A percentile compares a stretch with the other conserved stretches of the same genome.
phyloP scores from a whole-genome alignment of 306 rosid genomes.

The Cucumis melo region DNA sequence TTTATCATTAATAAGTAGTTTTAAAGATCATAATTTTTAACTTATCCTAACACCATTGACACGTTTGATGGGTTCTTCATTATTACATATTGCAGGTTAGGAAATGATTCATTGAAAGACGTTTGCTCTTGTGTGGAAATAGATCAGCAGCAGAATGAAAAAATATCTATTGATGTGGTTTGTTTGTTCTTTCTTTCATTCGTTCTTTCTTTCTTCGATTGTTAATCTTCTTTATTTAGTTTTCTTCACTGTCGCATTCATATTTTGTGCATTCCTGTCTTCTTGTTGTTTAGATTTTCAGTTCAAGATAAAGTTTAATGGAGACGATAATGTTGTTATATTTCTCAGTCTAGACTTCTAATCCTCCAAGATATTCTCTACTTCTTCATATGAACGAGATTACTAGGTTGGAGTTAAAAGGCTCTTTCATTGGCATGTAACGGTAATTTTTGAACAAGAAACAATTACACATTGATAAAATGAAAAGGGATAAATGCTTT shows the following conservation, averaged over 20 bases:
- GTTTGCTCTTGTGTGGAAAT: conserved; percentile 12
- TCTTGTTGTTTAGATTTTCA: neutral
- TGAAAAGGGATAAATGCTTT: no score
- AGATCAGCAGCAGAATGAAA: conserved; percentile 18
- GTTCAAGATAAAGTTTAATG: neutral
- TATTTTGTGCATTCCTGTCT: neutral
- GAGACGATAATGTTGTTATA: neutral
- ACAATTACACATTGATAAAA: no score
- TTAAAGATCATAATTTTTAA: neutral
- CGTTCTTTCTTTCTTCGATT: neutral
- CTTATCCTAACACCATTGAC: neutral
- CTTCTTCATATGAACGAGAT: neutral
- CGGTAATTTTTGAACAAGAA: neutral
- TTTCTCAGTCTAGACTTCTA: neutral
- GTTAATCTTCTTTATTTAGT: neutral
- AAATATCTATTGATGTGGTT: conserved; percentile 31
- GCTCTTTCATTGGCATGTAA: neutral
- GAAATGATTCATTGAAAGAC: conserved; percentile 17
- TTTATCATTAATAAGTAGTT: neutral
- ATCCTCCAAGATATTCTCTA: neutral
- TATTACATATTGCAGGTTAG: conserved; percentile 38
- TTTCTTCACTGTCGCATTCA: neutral
- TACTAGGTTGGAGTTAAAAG: neutral
- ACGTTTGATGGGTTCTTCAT: neutral
- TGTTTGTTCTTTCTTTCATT: conserved; percentile 10